Evolutionary conservation across 176 grass and related monocot genomes (phyloP).

Genomic region (Hyparrhenia diplandra): DNA sequence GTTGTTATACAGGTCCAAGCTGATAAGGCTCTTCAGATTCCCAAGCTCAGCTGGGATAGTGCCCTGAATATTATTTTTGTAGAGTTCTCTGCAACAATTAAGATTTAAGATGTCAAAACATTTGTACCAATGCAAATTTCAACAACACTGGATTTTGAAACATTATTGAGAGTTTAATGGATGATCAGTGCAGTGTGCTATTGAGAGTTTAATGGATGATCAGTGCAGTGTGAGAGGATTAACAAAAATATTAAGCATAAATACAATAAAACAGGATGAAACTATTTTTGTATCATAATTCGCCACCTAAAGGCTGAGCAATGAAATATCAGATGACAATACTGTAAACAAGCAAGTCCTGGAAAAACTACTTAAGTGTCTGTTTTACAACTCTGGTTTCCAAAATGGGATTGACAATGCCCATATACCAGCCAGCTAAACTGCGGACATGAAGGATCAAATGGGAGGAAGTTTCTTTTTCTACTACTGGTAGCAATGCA

Average conservation of each 20-base stretch:
- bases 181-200: not conserved
- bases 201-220: too few species aligned
- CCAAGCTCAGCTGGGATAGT: conserved; percentile 62
- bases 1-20: conserved; percentile 81
- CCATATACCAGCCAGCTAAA: not conserved
- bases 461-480: not conserved
- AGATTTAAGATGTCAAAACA: conserved; percentile 4
- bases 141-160: not conserved
- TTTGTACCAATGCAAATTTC: not conserved
- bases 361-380: not conserved
- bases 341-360: not conserved
- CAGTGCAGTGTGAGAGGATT: not conserved
- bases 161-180: not conserved
- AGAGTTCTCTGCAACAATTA: conserved; percentile 62
- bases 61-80: conserved; percentile 73
- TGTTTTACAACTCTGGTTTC: not conserved
- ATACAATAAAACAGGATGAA: not conserved
- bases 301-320: not conserved
- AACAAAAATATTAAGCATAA: not conserved
- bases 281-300: not conserved
- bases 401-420: not conserved
- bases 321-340: not conserved
- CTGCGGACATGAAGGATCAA: not conserved
- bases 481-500: not conserved
- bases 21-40: conserved; percentile 66